These are phyloP conservation scores for Corylus americana DNA, from an alignment of 306 rosid genomes.

Conservation along the genomic window DNA sequence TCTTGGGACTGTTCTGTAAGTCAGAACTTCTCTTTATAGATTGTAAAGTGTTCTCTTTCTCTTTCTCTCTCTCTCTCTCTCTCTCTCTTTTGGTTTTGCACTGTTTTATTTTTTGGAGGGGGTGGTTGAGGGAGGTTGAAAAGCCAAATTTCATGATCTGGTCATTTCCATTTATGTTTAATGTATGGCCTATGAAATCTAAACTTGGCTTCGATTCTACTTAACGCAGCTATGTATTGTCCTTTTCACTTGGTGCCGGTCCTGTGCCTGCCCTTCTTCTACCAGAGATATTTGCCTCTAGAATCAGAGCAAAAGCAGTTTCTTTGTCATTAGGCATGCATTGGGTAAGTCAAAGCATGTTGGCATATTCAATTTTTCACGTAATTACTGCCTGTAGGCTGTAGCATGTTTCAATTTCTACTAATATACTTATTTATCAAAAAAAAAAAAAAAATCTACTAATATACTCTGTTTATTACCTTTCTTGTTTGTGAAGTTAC, in stretches of 20 bases:
- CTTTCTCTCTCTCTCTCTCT: background rate
- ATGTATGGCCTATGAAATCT: slow-evolving; percentile 25
- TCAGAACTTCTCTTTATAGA: slow-evolving; percentile 8
- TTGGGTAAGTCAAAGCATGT: slow-evolving; percentile 69
- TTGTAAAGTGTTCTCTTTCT: background rate
- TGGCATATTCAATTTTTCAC: background rate
- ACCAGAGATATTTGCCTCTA: slow-evolving; percentile 94
- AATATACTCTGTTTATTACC: too few species aligned
- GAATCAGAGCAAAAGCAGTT: slow-evolving; percentile 97
- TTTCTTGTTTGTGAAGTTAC: background rate
- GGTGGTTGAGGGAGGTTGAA: background rate
- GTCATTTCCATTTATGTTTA: slow-evolving; percentile 20
- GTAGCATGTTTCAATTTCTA: slow-evolving; percentile 5
- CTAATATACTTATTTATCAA: too few species aligned
- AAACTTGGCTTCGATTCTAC: slow-evolving; percentile 7
- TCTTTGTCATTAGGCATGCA: slow-evolving; percentile 91
- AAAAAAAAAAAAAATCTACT: too few species aligned
- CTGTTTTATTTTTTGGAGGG: background rate
- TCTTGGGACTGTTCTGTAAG: slow-evolving; percentile 94
- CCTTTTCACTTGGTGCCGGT: slow-evolving; percentile 98
- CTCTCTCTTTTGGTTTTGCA: background rate
- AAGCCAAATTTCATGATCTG: background rate
- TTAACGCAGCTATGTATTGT: slow-evolving; percentile 74
- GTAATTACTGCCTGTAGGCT: slow-evolving; percentile 10
- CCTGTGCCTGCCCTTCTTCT: slow-evolving; percentile 99